Percentiles rank a stretch among this genome's conserved stretches.
These are phyloP conservation scores for Davidsoniella eucalypti DNA, from an alignment of 2,329 filamentous ascomycete genomes.

Conservation along the genomic window DNA sequence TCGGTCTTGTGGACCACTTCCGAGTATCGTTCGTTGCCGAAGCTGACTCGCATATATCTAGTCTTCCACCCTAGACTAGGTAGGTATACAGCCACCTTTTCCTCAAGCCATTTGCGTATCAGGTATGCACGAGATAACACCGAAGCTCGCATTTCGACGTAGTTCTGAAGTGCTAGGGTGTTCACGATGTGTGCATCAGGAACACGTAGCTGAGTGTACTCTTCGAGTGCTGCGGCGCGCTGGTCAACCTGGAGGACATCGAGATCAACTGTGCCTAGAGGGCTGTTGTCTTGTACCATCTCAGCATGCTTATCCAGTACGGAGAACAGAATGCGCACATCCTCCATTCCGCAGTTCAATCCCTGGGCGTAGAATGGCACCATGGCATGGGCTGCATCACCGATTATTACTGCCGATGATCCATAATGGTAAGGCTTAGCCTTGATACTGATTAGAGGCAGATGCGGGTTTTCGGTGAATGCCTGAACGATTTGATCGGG, in stretches of 20 bases:
- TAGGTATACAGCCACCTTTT: conserved; percentile 59
- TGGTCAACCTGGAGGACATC: conserved; percentile 34
- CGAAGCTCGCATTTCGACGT: conserved; percentile 79
- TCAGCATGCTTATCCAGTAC: conserved; percentile 53
- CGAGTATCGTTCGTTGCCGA: conserved; percentile 82
- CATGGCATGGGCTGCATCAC: conserved; percentile 93
- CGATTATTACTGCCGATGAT: conserved; percentile 65
- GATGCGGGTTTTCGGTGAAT: conserved; percentile 69
- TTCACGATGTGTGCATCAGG: conserved; percentile 81
- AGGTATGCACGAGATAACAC: conserved; percentile 66
- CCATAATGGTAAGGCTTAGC: conserved; percentile 74
- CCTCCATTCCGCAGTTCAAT: conserved; percentile 92
- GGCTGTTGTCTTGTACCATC: conserved; percentile 28
- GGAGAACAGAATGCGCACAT: conserved; percentile 75
- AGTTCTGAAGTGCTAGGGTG: conserved; percentile 79
- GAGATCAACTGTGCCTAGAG: conserved; percentile 20
- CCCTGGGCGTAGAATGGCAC: conserved; percentile 97
- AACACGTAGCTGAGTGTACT: conserved; percentile 59
- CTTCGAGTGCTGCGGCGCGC: conserved; percentile 46
- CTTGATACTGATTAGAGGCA: conserved; percentile 87
- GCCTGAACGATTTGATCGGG: conserved; percentile 52
- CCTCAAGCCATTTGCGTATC: conserved; percentile 72
- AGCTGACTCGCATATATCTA: conserved; percentile 82
- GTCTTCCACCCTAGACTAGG: conserved; percentile 77
- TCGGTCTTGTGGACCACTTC: conserved; percentile 58